Conservation (phyloP, 768 basidiomycete species). For the Hydnomerulius pinastri region DNA sequence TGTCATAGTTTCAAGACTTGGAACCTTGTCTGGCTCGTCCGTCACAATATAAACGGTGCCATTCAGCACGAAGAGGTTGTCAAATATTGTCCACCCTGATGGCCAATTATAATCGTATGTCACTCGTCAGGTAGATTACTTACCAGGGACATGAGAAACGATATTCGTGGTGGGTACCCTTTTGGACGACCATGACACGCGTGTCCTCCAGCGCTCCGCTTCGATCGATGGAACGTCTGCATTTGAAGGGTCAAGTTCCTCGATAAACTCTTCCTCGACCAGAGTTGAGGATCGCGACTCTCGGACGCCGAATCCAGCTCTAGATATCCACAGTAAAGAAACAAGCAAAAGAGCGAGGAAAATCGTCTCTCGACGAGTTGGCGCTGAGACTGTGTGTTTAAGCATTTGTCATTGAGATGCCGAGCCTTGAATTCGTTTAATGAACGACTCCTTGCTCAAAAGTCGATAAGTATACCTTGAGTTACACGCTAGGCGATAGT, state of each 20-base stretch:
- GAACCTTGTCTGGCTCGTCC: constrained; percentile 65
- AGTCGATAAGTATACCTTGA: no score
- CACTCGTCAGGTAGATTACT: no score
- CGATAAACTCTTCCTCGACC: constrained; percentile 6
- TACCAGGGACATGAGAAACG: constrained; percentile 77
- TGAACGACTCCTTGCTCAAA: no score
- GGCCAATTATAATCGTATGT: no score
- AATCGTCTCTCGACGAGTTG: constrained; percentile 57
- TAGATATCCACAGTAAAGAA: constrained; percentile 48
- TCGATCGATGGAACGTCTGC: constrained; percentile 12
- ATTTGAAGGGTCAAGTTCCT: constrained; percentile 8
- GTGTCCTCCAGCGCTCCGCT: constrained; percentile 31
- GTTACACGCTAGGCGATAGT: no score
- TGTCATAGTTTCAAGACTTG: constrained; percentile 66
- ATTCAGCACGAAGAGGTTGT: constrained; percentile 78
- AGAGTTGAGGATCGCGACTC: constrained; percentile 6
- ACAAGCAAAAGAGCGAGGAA: constrained; percentile 52
- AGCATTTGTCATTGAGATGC: constrained; percentile 21
- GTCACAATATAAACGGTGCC: constrained; percentile 84
- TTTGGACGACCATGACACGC: constrained; percentile 40
- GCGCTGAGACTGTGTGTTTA: constrained; percentile 33
- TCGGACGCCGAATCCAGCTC: constrained; percentile 10
- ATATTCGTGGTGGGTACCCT: constrained; percentile 62
- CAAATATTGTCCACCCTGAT: constrained; percentile 88
- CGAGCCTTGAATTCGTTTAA: no score